Conservation (phyloP, 2,329 filamentous ascomycete genomes). For the Colletotrichum falcatum region DNA sequence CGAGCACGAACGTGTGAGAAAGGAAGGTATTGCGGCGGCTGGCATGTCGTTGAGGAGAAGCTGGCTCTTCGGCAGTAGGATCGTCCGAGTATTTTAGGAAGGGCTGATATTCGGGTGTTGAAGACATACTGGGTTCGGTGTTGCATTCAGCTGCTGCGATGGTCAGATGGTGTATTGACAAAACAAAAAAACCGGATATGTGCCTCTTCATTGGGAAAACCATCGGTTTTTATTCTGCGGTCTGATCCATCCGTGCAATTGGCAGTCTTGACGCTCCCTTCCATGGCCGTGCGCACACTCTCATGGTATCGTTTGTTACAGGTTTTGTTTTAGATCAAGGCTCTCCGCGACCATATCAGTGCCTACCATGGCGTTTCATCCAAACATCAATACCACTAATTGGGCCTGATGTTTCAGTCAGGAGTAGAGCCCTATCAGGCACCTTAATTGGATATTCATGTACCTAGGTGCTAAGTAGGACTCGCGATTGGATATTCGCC, state of each 20-base stretch:
- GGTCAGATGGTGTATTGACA: constrained; percentile 20
- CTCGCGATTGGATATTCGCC: constrained; percentile 13
- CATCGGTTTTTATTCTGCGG: constrained; percentile 21
- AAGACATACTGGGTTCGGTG: constrained; percentile 33
- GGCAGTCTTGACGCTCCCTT: background rate
- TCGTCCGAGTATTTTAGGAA: constrained; percentile 42
- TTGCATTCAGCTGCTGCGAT: constrained; percentile 20
- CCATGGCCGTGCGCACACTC: constrained; percentile 4
- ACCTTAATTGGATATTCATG: background rate
- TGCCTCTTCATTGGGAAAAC: background rate
- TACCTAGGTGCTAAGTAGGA: too few relatives aligned
- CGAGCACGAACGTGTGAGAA: constrained; percentile 40
- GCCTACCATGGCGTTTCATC: constrained; percentile 24
- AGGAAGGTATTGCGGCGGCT: constrained; percentile 30
- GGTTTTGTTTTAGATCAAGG: constrained; percentile 18
- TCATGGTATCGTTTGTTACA: constrained; percentile 18
- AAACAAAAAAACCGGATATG: rapidly evolving
- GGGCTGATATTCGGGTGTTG: constrained; percentile 40
- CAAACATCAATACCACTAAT: background rate
- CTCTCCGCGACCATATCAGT: background rate
- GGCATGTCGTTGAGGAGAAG: constrained; percentile 5
- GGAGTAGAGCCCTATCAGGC: background rate
- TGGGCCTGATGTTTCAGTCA: constrained; percentile 18
- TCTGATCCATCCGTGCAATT: background rate
- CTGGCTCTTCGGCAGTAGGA: constrained; percentile 37